Evolutionary conservation across 257 asterid genomes (phyloP), one percentile per base, ranked within the genome.

Genomic region (Echium plantagineum): DNA sequence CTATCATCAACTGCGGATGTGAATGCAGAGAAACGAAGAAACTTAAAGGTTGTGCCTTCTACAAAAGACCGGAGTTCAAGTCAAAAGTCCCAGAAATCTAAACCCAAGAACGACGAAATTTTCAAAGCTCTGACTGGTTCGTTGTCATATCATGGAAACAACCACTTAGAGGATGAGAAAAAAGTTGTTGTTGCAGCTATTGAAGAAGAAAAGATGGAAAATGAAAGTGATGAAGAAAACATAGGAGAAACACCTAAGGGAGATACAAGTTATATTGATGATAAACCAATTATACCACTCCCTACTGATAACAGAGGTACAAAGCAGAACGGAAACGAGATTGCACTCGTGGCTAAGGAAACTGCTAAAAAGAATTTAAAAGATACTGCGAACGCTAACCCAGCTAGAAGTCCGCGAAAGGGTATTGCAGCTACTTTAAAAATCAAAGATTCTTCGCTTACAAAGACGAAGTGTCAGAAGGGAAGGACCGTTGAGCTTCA

Each of bases 401-500:
- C 12, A 17, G 57, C 59, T 30, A 78, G 62, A 74, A 67, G 65
- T 49, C 62, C 31, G 17, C 67, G 59, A 68, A 86, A 72, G 82
- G 73, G 63, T 46, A 63, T 63, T 54, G 63, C 32, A 28, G 32
- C 5, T 28, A 52, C 68, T 60, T 59, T 85, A 54, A 81, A 71
- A 69, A 81, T 73, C 46, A 68, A 70, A 48, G 60, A 67, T 64
- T 32, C 67, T 53, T 63, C 73, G 19, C 80, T 79, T 5, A 80
- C 78, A 84, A 83, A 83, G 69, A 32, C 85, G 15, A 84, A 71
- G 72, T 89, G 85, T 72, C 82, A 81, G 72, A 83, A 77, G 57
- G 95, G 97, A 56, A 85, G 81, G 75, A 77, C 82, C 2, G 69
- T 85, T 63, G 90, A 87, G 60, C 75, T 81, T 75, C 86, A 75